Base-by-base conservation (phyloP, 2,329 filamentous ascomycete species). In the Sclerotinia nivalis region DNA sequence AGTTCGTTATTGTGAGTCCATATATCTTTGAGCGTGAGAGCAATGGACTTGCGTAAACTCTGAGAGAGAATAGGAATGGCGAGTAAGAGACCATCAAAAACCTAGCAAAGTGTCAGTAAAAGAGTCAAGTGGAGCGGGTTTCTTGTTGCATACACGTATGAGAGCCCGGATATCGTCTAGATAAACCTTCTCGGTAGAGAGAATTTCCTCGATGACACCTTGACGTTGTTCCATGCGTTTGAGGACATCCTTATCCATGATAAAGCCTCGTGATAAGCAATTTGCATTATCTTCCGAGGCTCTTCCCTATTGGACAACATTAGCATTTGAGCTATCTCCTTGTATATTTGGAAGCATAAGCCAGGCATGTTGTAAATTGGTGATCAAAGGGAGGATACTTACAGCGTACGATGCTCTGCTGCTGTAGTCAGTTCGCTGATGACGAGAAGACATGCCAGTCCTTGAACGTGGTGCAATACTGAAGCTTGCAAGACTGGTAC, bases 161-260 rank as follows among this genome's bases (percentile, higher is more conserved):
- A 98, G 83, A 73, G 96, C 93, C 75, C 93, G 93, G 70, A 98
- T 81, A 76, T 97, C 95, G 22, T 90, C 88, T 75, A 98, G 89
- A 78, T 98, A 98, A 76, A 90, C 88, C 78, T 96, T 91, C 79
- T 98, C 96, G 0, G 94, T 97, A 69, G 82, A 86, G 71, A 97
- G 88, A 65, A 98, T 83, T 80, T 98, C 96, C 77, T 96, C 92
- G 49, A 98, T 81, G 52, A 97, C 89, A 72, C 90, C 89, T 20
- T 93, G 88, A 71, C 96, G 88, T 76, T 93, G 91, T 28, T 91
- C 80, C 1, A 93, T 88, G 67, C 94, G 88, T 73, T 89, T 86
- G 55, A 87, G 86, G n/a, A 91, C 89, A 43, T 85, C 88, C 70
- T 90, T 86, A 74, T 97, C 93, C 15, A 89, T 73, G 13, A 80